Conservation (phyloP, 495 filamentous ascomycete species). For the Talaromyces trachyspermus region DNA sequence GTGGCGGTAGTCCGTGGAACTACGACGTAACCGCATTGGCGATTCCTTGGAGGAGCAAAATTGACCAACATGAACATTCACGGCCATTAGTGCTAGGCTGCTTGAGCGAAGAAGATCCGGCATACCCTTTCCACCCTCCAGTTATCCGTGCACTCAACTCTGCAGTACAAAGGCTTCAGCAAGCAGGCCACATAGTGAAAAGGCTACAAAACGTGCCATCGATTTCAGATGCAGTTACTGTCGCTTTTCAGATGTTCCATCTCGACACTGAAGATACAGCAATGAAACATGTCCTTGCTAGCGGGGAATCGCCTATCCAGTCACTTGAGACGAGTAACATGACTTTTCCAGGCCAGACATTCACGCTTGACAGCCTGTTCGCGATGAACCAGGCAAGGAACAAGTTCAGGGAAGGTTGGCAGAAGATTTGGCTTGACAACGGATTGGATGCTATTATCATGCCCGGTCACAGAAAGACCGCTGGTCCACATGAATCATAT, state of each 20-base stretch:
- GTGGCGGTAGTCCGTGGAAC: conserved; percentile 43
- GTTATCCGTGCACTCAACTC: conserved; percentile 10
- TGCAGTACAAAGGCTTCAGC: neutral
- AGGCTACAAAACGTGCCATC: neutral
- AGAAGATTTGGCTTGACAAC: conserved; percentile 5
- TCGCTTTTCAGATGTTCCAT: conserved; percentile 16
- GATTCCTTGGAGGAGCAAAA: neutral
- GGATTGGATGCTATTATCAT: conserved; percentile 13
- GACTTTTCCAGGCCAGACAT: neutral
- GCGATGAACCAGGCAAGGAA: conserved; percentile 6
- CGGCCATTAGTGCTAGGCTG: neutral
- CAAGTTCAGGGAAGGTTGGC: conserved; percentile 13
- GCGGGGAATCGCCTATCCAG: conserved; percentile 18
- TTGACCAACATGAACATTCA: neutral
- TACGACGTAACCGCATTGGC: conserved; percentile 13
- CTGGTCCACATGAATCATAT: conserved; percentile 13
- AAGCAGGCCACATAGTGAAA: conserved; percentile 6
- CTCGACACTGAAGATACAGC: conserved; percentile 16
- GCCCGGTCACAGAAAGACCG: conserved; percentile 10
- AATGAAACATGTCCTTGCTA: conserved; percentile 14
- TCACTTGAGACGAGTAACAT: conserved; percentile 10
- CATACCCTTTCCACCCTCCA: conserved; percentile 15
- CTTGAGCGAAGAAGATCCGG: neutral
- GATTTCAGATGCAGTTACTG: conserved; percentile 7
- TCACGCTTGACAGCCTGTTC: conserved; percentile 12